Evolutionary conservation across 306 rosid genomes (phyloP), one percentile per base, ranked within the genome.

Genomic region (Astragalus glycyphyllos): DNA sequence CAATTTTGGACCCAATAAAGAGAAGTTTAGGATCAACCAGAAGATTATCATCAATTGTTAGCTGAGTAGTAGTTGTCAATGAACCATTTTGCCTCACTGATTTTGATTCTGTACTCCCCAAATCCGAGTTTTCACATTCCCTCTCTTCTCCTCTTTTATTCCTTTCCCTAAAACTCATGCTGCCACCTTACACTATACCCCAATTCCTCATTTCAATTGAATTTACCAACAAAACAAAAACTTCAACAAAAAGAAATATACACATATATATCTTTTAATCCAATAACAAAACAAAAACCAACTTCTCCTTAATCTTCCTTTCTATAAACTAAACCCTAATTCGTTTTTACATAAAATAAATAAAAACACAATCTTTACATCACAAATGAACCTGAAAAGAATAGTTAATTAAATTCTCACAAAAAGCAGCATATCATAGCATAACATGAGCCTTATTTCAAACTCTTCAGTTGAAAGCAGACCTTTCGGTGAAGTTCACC

Each of bases 11-110:
- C 60, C 95, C 98, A 70, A 94, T 91, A 76, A 90, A 89, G 58
- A 94, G 78, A 20, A 87, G 78, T 68, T 86, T 94, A 4, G 98
- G 98, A 64, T 90, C 98, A 70, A 94, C 98, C 73, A 94, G 79
- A 72, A 90, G 88, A 68, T 79, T 90, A 37, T 90, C 96, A 74
- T 94, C 97, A 35, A 94, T 89, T 29, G 88, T 79, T 55, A 89
- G 68, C 75, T 77, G 91, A 17, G 57, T 66, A 17, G 57, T 66
- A 11, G 65, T 80, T 26, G 90, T 65, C 1, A 81, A 35, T 2
- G 82, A 84, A 68, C 93, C 97, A 69, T 88, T 90, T 65, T 73
- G 81, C 54, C 58, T 38, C 8, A 68, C 86, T 35, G 84, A 74
- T 68, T 77, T 84, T 17, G 79, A 60, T 60, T 78, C 81, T 8